Conservation (phyloP, 2,329 filamentous ascomycete genomes). For the Knufia fluminis region DNA sequence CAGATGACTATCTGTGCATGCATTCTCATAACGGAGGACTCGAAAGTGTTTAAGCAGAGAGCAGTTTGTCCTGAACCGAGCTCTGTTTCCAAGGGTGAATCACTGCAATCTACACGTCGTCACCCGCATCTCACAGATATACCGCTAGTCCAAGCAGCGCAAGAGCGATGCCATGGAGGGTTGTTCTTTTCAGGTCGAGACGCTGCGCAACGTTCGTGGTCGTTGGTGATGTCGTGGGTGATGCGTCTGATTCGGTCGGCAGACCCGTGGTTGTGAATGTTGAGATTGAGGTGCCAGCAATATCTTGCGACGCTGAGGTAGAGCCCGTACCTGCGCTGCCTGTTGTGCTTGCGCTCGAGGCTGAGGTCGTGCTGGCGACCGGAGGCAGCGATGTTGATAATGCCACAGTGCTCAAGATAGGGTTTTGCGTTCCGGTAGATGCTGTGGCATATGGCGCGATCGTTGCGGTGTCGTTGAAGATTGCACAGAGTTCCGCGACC, state of each 20-base stretch:
- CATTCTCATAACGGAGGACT: too few relatives aligned
- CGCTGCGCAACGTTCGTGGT: not conserved
- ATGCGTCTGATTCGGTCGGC: not conserved
- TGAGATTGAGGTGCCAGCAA: conserved; percentile 7
- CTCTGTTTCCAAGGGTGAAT: too few relatives aligned
- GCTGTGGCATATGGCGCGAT: conserved; percentile 19
- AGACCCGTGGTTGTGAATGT: not conserved
- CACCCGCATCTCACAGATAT: not conserved
- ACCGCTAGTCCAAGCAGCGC: not conserved
- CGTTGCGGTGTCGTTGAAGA: conserved; percentile 16
- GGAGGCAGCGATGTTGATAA: conserved; percentile 8
- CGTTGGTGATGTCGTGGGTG: not conserved
- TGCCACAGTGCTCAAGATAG: conserved; percentile 16
- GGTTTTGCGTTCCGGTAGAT: conserved; percentile 11
- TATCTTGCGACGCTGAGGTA: not conserved
- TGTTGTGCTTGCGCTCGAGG: not conserved
- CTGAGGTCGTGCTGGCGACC: not conserved
- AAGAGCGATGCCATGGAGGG: not conserved
- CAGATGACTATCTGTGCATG: too few relatives aligned
- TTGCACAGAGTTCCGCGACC: conserved; percentile 18
- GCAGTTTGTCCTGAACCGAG: too few relatives aligned
- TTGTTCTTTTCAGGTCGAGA: not conserved
- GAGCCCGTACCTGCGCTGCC: too few relatives aligned
- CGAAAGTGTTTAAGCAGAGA: not conserved
- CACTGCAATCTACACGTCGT: too few relatives aligned